Evolutionary conservation across 805 yeast genomes (phyloP), one percentile per base, ranked within the genome.

Genomic region (Hanseniaspora opuntiae): DNA sequence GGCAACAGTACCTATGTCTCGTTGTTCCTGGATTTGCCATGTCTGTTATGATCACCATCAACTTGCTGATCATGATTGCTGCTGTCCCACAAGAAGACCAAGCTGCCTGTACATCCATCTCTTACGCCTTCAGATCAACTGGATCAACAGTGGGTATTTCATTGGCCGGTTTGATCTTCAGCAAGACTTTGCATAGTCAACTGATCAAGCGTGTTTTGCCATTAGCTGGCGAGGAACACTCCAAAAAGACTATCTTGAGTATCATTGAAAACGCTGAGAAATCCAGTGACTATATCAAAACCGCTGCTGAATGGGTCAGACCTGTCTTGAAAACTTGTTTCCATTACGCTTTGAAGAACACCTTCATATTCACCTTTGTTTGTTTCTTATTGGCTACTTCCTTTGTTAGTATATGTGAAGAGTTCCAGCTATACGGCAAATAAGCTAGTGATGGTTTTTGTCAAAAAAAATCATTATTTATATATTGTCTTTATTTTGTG

Each of bases 21-120:
- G 56, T 75, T 3, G 65, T 76, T 2, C 78, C 83, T 3, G 78
- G 82, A 1, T 61, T 76, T 54, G 81, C 83, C 0, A 75, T 74
- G 57, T 68, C 85, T 0, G 72, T 77, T 2, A 71, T 81, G 65
- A 71, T 83, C 58, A 82, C 88, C 0, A 78, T 81, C 12, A 81
- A 86, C 0, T 68, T 83, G 45, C 65, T 82, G 22, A 78, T 87
- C 0, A 73, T 82, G 68, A 81, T 83, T 57, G 84, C 88, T 1
- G 79, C 87, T 1, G 88, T 80, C 10, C 86, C 87, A 2, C 65
- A 71, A 38, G 77, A 79, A 54, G 75, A 73, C 58, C 89, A 82
- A 62, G 95, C 96, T 1, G 75, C 87, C 20, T 83, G 90, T 2
- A 88, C 96, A 0, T 85, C 95, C 0, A 84, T 89, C 55, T 95